These are phyloP conservation scores for Tuber umbilicatum DNA, from an alignment of 495 filamentous ascomycete species.

Conservation along the genomic window DNA sequence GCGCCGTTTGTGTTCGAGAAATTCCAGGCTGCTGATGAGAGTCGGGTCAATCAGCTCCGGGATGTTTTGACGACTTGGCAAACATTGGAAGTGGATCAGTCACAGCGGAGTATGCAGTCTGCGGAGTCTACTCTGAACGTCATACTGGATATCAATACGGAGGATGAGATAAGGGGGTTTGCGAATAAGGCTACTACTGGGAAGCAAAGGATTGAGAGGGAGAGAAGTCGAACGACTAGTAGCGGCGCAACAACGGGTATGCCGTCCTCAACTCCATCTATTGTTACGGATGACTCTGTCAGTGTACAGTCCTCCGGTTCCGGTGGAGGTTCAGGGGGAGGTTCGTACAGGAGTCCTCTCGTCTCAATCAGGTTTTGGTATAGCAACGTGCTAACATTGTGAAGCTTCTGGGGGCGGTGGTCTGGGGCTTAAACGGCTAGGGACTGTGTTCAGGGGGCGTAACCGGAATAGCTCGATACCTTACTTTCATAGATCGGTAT, in stretches of 20 bases:
- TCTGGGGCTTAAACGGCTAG: conserved; percentile 39
- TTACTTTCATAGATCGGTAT: conserved; percentile 36
- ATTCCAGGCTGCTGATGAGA: conserved; percentile 86
- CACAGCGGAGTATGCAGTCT: conserved; percentile 66
- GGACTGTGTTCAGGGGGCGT: conserved; percentile 39
- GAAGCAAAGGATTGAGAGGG: conserved; percentile 37
- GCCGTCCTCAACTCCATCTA: conserved; percentile 41
- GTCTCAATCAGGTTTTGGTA: conserved; percentile 23
- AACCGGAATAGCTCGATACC: conserved; percentile 40
- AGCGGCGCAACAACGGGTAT: conserved; percentile 43
- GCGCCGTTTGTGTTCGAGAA: conserved; percentile 94
- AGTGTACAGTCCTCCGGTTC: conserved; percentile 43
- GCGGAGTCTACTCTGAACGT: conserved; percentile 77
- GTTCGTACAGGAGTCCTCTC: conserved; percentile 44
- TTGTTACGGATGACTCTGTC: conserved; percentile 43
- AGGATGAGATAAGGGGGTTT: conserved; percentile 85
- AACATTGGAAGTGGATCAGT: conserved; percentile 85
- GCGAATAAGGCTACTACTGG: conserved; percentile 50
- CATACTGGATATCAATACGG: conserved; percentile 79
- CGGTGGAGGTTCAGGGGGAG: conserved; percentile 44
- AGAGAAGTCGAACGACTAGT: conserved; percentile 46
- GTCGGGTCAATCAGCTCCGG: conserved; percentile 79
- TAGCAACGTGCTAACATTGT: conserved; percentile 23
- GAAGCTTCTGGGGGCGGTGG: conserved; percentile 16
- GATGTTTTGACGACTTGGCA: conserved; percentile 87